Evolutionary conservation across 1,284 basidiomycete species (phyloP), one percentile per base, ranked within the genome.

Genomic region (Pulveroboletus sp.): DNA sequence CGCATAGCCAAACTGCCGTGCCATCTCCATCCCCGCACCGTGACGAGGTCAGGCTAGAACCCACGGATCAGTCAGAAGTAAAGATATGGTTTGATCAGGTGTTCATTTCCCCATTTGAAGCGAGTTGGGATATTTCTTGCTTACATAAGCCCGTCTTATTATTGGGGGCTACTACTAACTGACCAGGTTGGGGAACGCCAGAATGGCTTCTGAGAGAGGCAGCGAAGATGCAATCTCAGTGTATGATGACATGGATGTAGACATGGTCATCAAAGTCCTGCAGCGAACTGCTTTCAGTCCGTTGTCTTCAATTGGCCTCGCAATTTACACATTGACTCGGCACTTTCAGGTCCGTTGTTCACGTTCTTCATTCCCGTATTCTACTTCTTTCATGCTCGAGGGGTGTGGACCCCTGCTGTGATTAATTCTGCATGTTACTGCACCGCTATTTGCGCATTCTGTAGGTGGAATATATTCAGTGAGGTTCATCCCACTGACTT

Each of bases 211-310:
- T 17, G 44, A 52, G 39, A 48, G 11, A 9, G 19, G 6, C 26
- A 43, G 48, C 16, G 48, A 61, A 1, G 63, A 58, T 21, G 15
- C 56, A 19, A 42, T 37, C 16, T 53, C 56, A 33, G 52, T 85
- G 49, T 86, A 83, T 65, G 86, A 90, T 70, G 75, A 72, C 53
- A 72, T 89, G 56, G 86, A 91, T 71, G 61, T 91, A 50, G 90
- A 92, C 71, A 75, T 91, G 52, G 70, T 91, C 45, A 71, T 90
- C 61, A 91, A 89, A 73, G 87, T 92, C 52, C 75, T 93, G 50
- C 73, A 77, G 43, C 82, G 90, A 66, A 94, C 91, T 1, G 75
- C 78, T 35, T 89, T 94, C 76, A 90, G 90, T 89, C 57, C 71
- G 85, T 73, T 17, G 35, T 50, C 42, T 41, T 45, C 40, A 42